Base-by-base conservation (phyloP, 139 green algal species). In the Chlorella sp. region DNA sequence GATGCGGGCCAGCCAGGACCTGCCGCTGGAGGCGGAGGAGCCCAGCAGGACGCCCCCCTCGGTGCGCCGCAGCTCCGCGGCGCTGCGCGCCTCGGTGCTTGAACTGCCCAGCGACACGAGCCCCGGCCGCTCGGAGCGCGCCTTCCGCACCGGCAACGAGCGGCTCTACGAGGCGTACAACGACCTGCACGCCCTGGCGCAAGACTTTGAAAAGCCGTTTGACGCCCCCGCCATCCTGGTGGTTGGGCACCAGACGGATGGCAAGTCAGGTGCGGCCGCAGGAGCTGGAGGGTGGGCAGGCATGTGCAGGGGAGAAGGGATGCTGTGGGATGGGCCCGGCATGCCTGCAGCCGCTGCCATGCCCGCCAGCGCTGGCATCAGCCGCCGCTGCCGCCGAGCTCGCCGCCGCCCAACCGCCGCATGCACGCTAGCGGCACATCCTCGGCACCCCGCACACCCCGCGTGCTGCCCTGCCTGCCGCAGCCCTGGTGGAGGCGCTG, bases 231-330 rank as follows among this genome's bases (percentile, higher is more conserved):
- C 96, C 7, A 98, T 99, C 70, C 84, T 99, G 56, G 96, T 99
- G 44, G 94, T 98, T 21, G 96, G 96, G 0, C 96, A 99, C 82
- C 96, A 99, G 87, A 99, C 96, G n/a, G 96, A 99, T 70, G 96
- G 96, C 51, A 99, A 99, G 84, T 96, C 90, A 88, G 94, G 94
- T 97, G 68, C 68, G 51, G 89, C 51, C 2, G 69, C 34, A 26
- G 36, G 7, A n/a, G 34, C 25, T 30, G 69, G 16, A 16, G 1
- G 3, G 13, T 3, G 63, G 63, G 18, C n/a, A 26, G 12, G 64
- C 26, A 16, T 11, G 30, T 71, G 68, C 34, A 74, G n/a, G 34
- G 28, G 15, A 36, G n/a, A 13, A 32, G 64, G 64, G 28, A 1
- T 71, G 64, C 64, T 11, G 4, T 2, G 28, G 7, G 63, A 30